Base-by-base conservation (phyloP, 2,329 filamentous ascomycete species). In the Diplodia corticola region DNA sequence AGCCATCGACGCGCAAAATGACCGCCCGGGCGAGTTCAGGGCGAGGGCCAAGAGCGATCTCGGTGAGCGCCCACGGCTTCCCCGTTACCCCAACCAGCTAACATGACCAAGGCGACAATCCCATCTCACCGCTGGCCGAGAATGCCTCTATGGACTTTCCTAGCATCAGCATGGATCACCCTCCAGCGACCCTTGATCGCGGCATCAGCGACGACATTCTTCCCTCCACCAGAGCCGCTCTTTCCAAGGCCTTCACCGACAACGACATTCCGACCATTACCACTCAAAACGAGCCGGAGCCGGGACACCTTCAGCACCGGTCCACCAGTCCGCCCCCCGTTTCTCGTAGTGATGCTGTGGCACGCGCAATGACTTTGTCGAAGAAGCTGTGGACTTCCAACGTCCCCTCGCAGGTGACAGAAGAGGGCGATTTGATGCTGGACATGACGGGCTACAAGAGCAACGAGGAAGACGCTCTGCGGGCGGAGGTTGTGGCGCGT, bases 391-490 rank as follows among this genome's bases (percentile, higher is more conserved):
- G 91, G 53, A 89, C 88, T 3, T 95, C 91, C 55, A 97, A 98
- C 74, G 98, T 99, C 67, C 92, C 93, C 5, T 95, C 90, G 66
- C 89, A 92, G 70, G 89, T 99, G n/a, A 98, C 91, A 0, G 93
- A 96, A 66, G 90, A 87, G 0, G 95, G 95, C 17, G 95, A 99
- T 78, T 82, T 99, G 65, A 98, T 98, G 93, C 82, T 99, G 63
- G 95, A 99, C 77, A 97, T 99, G 93, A 93, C 93, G 0, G 92
- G 92, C 0, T 97, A 97, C 80, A 98, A 97, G 78, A 91, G 90
- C 76, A 60, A 66, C 15, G 94, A 98, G 71, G 92, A 96, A 72
- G 93, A 98, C 71, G 91, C 94, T 5, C 84, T 98, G 64, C 88
- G 92, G 54, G 94, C 95, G 20, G 95, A 99, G 78, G 88, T 96